Evolutionary conservation across 768 basidiomycete species (phyloP).

Genomic region (Roridomyces roridus): DNA sequence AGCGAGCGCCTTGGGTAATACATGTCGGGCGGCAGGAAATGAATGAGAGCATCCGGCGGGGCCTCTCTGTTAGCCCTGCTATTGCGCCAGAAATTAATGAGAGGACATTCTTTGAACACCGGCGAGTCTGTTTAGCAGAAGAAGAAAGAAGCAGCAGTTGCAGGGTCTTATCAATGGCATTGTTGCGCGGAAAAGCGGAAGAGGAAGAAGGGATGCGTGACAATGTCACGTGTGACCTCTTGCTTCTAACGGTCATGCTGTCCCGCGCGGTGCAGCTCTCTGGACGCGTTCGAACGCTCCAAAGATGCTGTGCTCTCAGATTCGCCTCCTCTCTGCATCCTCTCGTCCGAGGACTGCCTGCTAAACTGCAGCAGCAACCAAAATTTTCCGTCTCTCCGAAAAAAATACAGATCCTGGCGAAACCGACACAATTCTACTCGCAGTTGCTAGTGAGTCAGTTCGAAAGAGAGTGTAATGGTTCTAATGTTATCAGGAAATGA

Average conservation of each 20-base stretch:
- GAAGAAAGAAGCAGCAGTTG: too few species aligned
- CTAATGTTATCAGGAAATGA: constrained; percentile 61
- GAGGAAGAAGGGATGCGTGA: neutral
- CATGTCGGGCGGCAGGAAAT: too few species aligned
- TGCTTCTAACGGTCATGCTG: neutral
- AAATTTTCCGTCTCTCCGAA: constrained; percentile 50
- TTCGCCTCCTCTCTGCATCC: constrained; percentile 27
- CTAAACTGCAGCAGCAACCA: constrained; percentile 47
- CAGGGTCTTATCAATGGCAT: too few species aligned
- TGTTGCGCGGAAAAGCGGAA: neutral
- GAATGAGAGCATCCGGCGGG: too few species aligned
- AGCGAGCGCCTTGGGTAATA: too few species aligned
- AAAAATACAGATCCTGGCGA: constrained; percentile 58
- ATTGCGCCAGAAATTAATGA: too few species aligned
- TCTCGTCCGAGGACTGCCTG: constrained; percentile 36
- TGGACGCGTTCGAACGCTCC: constrained; percentile 1
- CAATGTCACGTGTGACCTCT: neutral
- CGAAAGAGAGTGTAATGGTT: neutral
- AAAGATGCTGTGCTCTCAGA: neutral
- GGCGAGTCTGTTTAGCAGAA: too few species aligned
- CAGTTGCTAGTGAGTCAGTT: constrained; percentile 54
- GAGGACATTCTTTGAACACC: neutral
- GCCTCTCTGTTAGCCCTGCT: too few species aligned
- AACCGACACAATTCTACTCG: constrained; percentile 65
- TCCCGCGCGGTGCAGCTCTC: constrained; percentile 1